phyloP scores from a whole-genome alignment of 2,329 filamentous ascomycete species.

The Aspergillus niger region DNA sequence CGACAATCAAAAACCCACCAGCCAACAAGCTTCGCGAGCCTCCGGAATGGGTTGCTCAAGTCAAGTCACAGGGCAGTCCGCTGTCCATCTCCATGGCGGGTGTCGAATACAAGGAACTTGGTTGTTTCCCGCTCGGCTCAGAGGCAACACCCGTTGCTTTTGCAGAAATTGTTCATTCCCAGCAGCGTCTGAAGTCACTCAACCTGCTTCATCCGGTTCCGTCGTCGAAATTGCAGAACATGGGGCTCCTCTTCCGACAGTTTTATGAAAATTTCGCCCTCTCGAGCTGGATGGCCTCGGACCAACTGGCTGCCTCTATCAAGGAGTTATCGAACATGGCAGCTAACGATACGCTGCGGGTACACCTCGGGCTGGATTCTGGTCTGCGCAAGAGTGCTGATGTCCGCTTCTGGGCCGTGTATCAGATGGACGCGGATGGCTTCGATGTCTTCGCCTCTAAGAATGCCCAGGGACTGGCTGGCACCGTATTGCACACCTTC shows the following conservation, averaged over 20 bases:
- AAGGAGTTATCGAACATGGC: constrained; percentile 35
- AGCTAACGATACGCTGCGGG: constrained; percentile 28
- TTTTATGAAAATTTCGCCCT: constrained; percentile 32
- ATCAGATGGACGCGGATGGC: constrained; percentile 36
- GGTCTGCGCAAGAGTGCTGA: constrained; percentile 42
- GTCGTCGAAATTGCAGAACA: constrained; percentile 35
- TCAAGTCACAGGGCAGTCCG: constrained; percentile 37
- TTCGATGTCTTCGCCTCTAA: constrained; percentile 48
- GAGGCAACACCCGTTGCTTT: constrained; percentile 46
- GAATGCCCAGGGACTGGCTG: constrained; percentile 45
- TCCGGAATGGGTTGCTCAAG: constrained; percentile 35
- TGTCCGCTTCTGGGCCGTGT: constrained; percentile 46
- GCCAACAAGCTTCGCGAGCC: constrained; percentile 29
- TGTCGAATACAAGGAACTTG: constrained; percentile 42
- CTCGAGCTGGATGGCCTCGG: constrained; percentile 22
- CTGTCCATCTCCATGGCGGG: constrained; percentile 43
- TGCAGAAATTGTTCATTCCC: constrained; percentile 48
- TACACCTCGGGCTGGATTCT: constrained; percentile 45
- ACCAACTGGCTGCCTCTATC: constrained; percentile 29
- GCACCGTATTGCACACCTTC: constrained; percentile 50
- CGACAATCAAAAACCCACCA: constrained; percentile 9
- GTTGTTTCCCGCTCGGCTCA: constrained; percentile 52
- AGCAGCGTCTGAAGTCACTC: constrained; percentile 46
- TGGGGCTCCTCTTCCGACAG: constrained; percentile 34
- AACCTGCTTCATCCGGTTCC: constrained; percentile 45